Evolutionary conservation across 148 eudicot species (phyloP).

Genomic region (Rhododendron williamsianum): DNA sequence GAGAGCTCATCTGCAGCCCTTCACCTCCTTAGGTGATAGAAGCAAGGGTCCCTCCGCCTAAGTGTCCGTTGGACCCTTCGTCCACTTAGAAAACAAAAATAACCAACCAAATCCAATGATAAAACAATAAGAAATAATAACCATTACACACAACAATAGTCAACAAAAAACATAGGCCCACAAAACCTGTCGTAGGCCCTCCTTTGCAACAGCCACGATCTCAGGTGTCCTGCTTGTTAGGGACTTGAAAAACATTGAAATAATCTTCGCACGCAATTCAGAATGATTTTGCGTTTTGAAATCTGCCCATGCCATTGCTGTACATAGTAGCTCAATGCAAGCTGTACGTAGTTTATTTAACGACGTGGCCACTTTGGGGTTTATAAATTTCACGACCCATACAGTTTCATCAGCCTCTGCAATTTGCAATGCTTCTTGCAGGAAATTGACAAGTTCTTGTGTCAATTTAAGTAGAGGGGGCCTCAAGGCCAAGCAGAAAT

Average conservation of each 20-base stretch:
- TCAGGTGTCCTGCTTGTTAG: constrained; percentile 85
- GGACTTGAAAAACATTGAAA: constrained; percentile 95
- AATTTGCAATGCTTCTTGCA: constrained; percentile 91
- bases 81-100: constrained; percentile 6
- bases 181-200: constrained; percentile 89
- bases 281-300: constrained; percentile 84
- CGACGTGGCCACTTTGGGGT: constrained; percentile 80
- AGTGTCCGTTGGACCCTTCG: not conserved
- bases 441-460: constrained; percentile 73
- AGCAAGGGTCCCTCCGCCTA: not conserved
- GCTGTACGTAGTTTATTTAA: constrained; percentile 87
- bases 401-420: constrained; percentile 93
- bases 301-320: constrained; percentile 99
- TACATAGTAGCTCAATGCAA: constrained; percentile 94
- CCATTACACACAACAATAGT: not conserved
- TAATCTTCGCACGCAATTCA: constrained; percentile 84
- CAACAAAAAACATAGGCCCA: not conserved
- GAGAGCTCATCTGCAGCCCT: not conserved
- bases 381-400: constrained; percentile 89
- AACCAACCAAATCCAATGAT: not conserved
- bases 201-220: constrained; percentile 94
- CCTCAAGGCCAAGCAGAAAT: constrained; percentile 94
- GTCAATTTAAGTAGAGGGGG: constrained; percentile 97
- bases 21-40: not conserved
- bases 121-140: not conserved